Evolutionary conservation across 345 rosid genomes (phyloP).

Genomic region (Syzygium grande): DNA sequence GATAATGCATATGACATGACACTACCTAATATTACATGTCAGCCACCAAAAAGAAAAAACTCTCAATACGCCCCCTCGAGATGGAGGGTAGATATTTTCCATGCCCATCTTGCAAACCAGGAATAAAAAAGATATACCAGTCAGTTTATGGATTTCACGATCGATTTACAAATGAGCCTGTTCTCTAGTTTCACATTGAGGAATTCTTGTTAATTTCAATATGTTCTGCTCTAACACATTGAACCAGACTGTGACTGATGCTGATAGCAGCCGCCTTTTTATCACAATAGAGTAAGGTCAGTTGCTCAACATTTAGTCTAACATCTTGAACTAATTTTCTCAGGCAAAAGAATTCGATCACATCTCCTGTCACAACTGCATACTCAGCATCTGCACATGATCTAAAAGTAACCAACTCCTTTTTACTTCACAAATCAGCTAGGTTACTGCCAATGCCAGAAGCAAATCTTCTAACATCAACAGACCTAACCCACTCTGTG

Average conservation of each 20-base stretch:
- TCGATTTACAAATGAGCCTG: background rate
- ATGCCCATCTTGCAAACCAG: background rate
- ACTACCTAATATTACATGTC: background rate
- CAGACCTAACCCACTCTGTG: background rate
- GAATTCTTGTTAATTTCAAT: background rate
- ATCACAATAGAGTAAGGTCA: background rate
- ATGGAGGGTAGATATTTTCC: background rate
- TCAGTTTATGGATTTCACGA: background rate
- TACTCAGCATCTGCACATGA: background rate
- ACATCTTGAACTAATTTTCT: background rate
- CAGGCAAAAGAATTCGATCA: background rate
- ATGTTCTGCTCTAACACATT: background rate
- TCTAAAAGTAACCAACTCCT: background rate
- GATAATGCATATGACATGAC: background rate
- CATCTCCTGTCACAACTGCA: background rate
- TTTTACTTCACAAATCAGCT: background rate
- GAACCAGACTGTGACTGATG: background rate
- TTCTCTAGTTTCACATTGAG: background rate
- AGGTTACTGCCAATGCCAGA: background rate
- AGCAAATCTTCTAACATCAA: background rate
- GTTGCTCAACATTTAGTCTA: background rate
- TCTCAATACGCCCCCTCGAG: background rate
- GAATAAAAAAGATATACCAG: background rate
- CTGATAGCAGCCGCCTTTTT: background rate
- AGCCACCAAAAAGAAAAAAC: background rate